Base-by-base conservation (phyloP, 768 basidiomycete genomes). In the Crucibulum laeve region DNA sequence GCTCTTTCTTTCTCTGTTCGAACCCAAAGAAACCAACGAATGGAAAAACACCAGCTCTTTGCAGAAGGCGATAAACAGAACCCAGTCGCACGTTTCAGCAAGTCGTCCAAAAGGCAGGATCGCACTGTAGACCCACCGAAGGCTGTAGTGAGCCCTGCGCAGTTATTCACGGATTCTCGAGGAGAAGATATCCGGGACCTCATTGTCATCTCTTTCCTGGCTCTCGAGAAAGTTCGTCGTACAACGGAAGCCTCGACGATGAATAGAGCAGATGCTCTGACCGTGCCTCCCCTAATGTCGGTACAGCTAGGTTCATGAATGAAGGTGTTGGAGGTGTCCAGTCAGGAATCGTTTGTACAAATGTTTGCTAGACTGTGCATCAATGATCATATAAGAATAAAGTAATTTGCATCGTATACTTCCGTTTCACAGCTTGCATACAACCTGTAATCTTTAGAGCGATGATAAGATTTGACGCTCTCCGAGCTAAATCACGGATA, bases 221-320 rank as follows among this genome's bases (percentile, higher is more conserved):
- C 70, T 30, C 61, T 73, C 18, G 71, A 75, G 56, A 71, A 68
- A 47, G 55, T 48, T 11, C 56, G 68, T 19, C 53, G 71, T 25
- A 50, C 50, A 33, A 53, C 46, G 13, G 69, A 70, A 34, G 53
- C 37, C 5, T 54, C 64, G 15, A 52, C 51, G 17, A 28, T 42
- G 21, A 52, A 50, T 19, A 41, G 35, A 10, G 51, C 56, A n/a
- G 38, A 46, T 48, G 51, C 50, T 19, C 5, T 44, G 3, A 50
- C 33, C 1, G 26, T 43, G 11, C 40, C n/a, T n/a, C n/a, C n/a
- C n/a, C n/a, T n/a, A n/a, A n/a, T n/a, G n/a, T n/a, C n/a, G n/a
- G n/a, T n/a, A n/a, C n/a, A n/a, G n/a, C n/a, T n/a, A n/a, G n/a
- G n/a, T n/a, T n/a, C n/a, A n/a, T n/a, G n/a, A n/a, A n/a, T n/a